Evolutionary conservation across 148 eudicot species (phyloP).

Genomic region (Vaccinium darrowii): DNA sequence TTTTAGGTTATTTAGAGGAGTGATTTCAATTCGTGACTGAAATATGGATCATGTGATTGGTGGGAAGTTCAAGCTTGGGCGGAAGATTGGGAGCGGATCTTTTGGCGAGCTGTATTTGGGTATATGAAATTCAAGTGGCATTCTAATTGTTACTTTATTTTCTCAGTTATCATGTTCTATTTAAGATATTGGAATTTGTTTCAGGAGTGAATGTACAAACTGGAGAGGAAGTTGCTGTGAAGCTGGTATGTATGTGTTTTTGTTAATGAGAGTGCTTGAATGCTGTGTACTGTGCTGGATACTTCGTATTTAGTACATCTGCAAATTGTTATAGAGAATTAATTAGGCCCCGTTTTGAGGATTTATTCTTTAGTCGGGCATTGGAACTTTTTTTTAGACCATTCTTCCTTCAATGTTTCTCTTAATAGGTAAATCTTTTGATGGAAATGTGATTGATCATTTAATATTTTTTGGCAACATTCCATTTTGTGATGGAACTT

Average conservation of each 20-base stretch:
- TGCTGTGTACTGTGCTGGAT: slow-evolving; percentile 4
- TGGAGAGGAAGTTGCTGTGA: slow-evolving; percentile 86
- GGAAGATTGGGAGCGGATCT: slow-evolving; percentile 74
- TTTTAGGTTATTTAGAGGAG: slow-evolving; percentile 3
- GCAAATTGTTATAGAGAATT: background rate
- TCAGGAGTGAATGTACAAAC: slow-evolving; percentile 81
- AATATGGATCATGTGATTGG: slow-evolving; percentile 61
- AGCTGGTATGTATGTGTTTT: slow-evolving; percentile 63
- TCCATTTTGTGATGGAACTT: background rate
- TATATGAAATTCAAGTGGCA: slow-evolving; percentile 15
- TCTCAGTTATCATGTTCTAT: background rate
- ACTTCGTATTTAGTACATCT: background rate
- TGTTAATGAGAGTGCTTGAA: background rate
- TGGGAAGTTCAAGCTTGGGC: slow-evolving; percentile 67
- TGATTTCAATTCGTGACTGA: background rate
- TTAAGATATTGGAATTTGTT: background rate
- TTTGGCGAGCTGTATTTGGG: slow-evolving; percentile 73
- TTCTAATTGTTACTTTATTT: background rate
- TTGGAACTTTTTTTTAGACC: background rate
- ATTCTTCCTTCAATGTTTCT: background rate
- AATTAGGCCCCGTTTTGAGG: background rate
- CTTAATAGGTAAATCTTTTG: background rate
- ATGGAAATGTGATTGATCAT: background rate
- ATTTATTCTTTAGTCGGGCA: background rate
- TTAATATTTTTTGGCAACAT: background rate